Percentiles rank a stretch among this genome's conserved stretches.
These are phyloP conservation scores for Hymenochaete sp. DNA, from an alignment of 1,284 basidiomycete genomes.

Conservation along the genomic window DNA sequence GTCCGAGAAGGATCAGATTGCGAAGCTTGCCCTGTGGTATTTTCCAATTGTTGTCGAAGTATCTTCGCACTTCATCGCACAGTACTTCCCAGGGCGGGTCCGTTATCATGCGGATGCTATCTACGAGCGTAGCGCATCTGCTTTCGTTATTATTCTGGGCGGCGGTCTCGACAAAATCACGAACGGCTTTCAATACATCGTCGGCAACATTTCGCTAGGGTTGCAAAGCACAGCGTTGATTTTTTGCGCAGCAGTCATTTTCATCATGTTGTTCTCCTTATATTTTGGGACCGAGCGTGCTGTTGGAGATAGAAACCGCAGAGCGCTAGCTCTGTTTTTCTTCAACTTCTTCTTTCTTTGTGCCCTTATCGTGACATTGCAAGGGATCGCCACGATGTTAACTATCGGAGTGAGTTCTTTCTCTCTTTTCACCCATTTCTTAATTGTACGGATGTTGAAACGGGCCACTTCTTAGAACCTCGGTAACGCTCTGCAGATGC, in stretches of 20 bases:
- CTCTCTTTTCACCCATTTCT: not conserved
- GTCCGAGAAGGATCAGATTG: constrained; percentile 10
- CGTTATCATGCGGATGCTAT: constrained; percentile 16
- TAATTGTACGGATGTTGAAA: not conserved
- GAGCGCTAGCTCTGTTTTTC: constrained; percentile 12
- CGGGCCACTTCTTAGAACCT: constrained; percentile 6
- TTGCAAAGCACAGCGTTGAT: constrained; percentile 12
- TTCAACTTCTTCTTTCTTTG: constrained; percentile 12
- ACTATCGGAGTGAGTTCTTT: constrained; percentile 5
- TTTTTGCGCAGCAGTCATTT: constrained; percentile 15
- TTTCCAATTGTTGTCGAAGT: constrained; percentile 18
- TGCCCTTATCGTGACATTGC: constrained; percentile 10
- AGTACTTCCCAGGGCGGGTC: constrained; percentile 10
- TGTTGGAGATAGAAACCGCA: constrained; percentile 11
- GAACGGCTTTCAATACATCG: constrained; percentile 18
- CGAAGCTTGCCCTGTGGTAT: constrained; percentile 18
- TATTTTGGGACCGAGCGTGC: constrained; percentile 17
- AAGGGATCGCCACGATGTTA: constrained; percentile 9
- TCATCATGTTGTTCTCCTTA: constrained; percentile 14
- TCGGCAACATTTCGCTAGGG: constrained; percentile 15
- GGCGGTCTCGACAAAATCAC: constrained; percentile 19
- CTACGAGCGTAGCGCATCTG: constrained; percentile 14
- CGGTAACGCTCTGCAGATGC: constrained; percentile 11
- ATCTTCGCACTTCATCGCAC: constrained; percentile 14
- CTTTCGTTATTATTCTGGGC: constrained; percentile 18